Evolutionary conservation across 2,329 filamentous ascomycete species (phyloP), one percentile per base, ranked within the genome.

Genomic region (Pseudogymnoascus sp.): DNA sequence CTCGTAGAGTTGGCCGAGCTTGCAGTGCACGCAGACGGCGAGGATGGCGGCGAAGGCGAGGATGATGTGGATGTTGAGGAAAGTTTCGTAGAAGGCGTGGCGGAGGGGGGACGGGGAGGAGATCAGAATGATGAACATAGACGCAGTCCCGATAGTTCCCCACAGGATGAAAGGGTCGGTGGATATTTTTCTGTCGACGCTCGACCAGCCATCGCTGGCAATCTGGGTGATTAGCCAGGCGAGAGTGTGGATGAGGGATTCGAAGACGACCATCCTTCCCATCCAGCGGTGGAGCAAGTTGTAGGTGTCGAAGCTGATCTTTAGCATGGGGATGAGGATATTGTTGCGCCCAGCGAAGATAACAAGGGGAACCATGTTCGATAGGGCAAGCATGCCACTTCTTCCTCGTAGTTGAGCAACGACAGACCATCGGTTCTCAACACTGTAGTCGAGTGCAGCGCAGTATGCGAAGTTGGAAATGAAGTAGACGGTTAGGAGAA

Each of bases 31-130:
- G 82, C 87, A 94, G 7, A 92, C 86, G 70, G 86, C 87, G 63
- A 84, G 79, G 60, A 97, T 83, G 59, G 80, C 78, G 62, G 90
- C 72, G 37, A 88, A 75, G 40, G 87, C 91, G 60, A 96, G 77
- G 38, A 90, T 74, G 69, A 96, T 92, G 77, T 97, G 94, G 31
- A 88, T 76, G 73, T 90, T 91, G 69, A 97, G 82, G 77, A 99
- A 99, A 0, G 91, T 95, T 77, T 99, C 94, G 78, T 99, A 99
- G 74, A 96, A 97, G 40, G 92, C 92, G 75, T 97, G 93, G 65
- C 94, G 87, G 61, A 99, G 73, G 0, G 92, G 88, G 2, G 91
- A 93, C 62, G 89, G 78, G 8, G 91, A 88, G 28, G 88, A 79
- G 61, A 96, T 70, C 62, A 89, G 71, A 53, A 97, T 79, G 50